Evolutionary conservation across 257 asterid genomes (phyloP), one percentile per base, ranked within the genome.

Genomic region (Nicotiana noctiflora): DNA sequence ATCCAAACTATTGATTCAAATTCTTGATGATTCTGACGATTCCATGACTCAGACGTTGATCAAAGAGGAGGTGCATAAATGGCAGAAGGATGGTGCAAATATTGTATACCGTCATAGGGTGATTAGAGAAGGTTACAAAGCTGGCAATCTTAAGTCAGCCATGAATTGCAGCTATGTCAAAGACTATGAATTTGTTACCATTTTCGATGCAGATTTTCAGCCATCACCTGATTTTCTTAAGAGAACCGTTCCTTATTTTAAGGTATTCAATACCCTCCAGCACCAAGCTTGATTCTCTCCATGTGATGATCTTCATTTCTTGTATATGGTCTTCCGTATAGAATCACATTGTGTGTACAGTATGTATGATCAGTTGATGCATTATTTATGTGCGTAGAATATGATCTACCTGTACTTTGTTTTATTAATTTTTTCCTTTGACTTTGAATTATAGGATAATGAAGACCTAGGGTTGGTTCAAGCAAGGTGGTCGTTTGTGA

Each of bases 401-500:
- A 13, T 1, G 60, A 13, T 13, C 37, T 27, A 27, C 29, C 46
- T 72, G 10, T 61, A 17, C 55, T 19, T 46, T 53, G 79, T 37
- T 64, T 49, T 55, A 44, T 8, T 63, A 12, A 62, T 52, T 76
- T 40, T 64, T 5, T 77, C 78, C 17, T 80, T 80, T n/a, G 52
- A 15, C 2, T 76, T 76, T 80, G 79, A 13, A 57, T 66, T 89
- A 85, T 82, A 95, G 99, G 99, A 91, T 85, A 95, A 95, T 55
- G 98, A 93, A 81, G 97, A 93, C 29, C 81, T 95, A 60, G 99
- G 97, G 51, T 84, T 95, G 92, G 99, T 95, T 76, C 99, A 95
- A 52, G 98, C 99, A 17, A 88, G 99, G 59, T 95, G 99, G 99
- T 93, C 99, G 15, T 95, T 95, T 66, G 99, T 95, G 76, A 95